Conservation (phyloP, 495 filamentous ascomycete genomes). For the Articulospora tetracladia region DNA sequence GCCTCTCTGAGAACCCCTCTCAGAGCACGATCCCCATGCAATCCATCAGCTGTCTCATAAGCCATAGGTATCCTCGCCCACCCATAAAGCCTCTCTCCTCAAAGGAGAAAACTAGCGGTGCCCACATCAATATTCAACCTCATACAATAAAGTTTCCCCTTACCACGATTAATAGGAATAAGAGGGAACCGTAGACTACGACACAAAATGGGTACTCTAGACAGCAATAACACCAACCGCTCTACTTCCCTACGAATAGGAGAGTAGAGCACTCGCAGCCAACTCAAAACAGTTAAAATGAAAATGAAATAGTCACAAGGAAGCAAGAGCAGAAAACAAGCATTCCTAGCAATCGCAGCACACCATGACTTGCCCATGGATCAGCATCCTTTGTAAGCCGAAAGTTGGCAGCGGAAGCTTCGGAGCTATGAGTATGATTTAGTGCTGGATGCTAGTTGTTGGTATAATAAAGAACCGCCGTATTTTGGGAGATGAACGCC, state of each 20-base stretch:
- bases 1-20: not conserved
- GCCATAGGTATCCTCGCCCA: not conserved
- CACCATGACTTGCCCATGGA: not conserved
- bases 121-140: not conserved
- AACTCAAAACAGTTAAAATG: not conserved
- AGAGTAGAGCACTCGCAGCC: not conserved
- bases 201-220: not conserved
- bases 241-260: not conserved
- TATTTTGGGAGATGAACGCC: slow-evolving; percentile 25
- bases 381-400: not conserved
- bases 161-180: slow-evolving; percentile 12
- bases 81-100: not conserved
- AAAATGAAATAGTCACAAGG: slow-evolving; percentile 20
- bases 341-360: slow-evolving; percentile 12
- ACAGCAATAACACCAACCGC: not conserved
- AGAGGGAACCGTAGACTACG: slow-evolving; percentile 1
- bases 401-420: not conserved
- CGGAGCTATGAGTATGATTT: slow-evolving; percentile 3
- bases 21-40: not conserved
- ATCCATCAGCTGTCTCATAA: not conserved
- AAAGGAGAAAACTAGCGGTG: not conserved
- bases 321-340: slow-evolving; percentile 17
- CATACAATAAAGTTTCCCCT: not conserved
- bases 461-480: slow-evolving; percentile 27
- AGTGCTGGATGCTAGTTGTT: slow-evolving; percentile 14